Evolutionary conservation across 495 filamentous ascomycete species (phyloP).

Genomic region (Cladorrhinum samala): DNA sequence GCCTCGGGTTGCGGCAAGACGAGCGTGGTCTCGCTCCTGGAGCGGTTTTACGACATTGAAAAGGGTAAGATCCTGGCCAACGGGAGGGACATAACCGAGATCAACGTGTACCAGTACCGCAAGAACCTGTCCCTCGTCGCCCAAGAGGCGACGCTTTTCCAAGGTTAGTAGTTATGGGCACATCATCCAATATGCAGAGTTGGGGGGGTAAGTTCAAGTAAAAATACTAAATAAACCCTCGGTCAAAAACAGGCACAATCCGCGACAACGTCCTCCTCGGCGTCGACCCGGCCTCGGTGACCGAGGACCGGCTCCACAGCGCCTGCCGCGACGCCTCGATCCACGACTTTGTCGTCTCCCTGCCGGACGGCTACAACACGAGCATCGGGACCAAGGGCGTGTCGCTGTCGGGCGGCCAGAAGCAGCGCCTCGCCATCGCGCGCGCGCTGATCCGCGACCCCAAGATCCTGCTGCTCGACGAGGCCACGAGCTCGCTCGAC

Average conservation of each 20-base stretch:
- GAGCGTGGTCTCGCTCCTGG: constrained; percentile 57
- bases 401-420: constrained; percentile 68
- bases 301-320: constrained; percentile 47
- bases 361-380: constrained; percentile 57
- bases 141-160: constrained; percentile 53
- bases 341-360: constrained; percentile 53
- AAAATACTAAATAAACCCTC: too few relatives aligned
- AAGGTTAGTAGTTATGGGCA: too few relatives aligned
- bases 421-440: constrained; percentile 69
- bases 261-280: constrained; percentile 54
- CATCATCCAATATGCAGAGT: too few relatives aligned
- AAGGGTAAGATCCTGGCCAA: constrained; percentile 50
- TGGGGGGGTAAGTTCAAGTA: too few relatives aligned
- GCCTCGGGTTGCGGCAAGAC: constrained; percentile 70
- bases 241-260: too few relatives aligned
- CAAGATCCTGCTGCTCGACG: constrained; percentile 65
- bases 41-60: constrained; percentile 54
- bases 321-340: constrained; percentile 56
- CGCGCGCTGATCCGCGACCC: constrained; percentile 69
- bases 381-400: constrained; percentile 56
- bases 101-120: constrained; percentile 47
- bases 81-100: constrained; percentile 39
- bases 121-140: constrained; percentile 51
- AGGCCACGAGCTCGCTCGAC: constrained; percentile 70
- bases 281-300: constrained; percentile 31